Conservation (phyloP, 495 filamentous ascomycete species). For the Neurospora sp. region DNA sequence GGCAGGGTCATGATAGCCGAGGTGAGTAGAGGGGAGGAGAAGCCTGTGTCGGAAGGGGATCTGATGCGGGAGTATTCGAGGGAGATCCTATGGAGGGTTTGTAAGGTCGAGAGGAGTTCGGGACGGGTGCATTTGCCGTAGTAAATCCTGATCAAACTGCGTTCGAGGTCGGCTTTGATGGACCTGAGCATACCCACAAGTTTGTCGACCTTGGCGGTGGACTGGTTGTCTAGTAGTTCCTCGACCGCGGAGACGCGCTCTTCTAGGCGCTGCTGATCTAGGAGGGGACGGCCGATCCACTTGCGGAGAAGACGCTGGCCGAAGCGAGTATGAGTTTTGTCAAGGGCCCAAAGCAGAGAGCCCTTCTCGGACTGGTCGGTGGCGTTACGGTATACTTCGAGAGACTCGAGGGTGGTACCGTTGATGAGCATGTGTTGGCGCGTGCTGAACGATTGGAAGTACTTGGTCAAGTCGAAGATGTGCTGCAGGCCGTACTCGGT, state of each 20-base stretch:
- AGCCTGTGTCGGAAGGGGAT: constrained; percentile 56
- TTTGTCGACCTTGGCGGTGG: constrained; percentile 58
- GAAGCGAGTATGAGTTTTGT: constrained; percentile 85
- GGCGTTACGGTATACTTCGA: constrained; percentile 93
- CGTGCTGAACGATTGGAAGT: constrained; percentile 94
- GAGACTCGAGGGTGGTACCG: constrained; percentile 84
- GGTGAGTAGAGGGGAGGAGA: constrained; percentile 59
- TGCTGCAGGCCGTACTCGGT: constrained; percentile 91
- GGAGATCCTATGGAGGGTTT: constrained; percentile 73
- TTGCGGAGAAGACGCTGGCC: constrained; percentile 81
- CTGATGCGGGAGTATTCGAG: constrained; percentile 61
- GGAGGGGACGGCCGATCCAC: constrained; percentile 88
- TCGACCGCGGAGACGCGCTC: constrained; percentile 82
- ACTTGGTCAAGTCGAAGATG: constrained; percentile 92
- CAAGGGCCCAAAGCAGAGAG: constrained; percentile 89
- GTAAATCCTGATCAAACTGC: constrained; percentile 88
- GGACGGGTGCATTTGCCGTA: constrained; percentile 91
- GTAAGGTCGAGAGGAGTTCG: constrained; percentile 75
- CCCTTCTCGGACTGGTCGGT: constrained; percentile 81
- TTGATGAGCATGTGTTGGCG: constrained; percentile 94
- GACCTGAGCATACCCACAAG: constrained; percentile 57
- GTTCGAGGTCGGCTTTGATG: constrained; percentile 77
- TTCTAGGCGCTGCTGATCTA: constrained; percentile 68
- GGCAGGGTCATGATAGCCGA: constrained; percentile 69
- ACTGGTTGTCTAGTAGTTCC: constrained; percentile 65